These are phyloP conservation scores for Lanmaoa rubissima DNA, from an alignment of 768 basidiomycete genomes.

Conservation along the genomic window DNA sequence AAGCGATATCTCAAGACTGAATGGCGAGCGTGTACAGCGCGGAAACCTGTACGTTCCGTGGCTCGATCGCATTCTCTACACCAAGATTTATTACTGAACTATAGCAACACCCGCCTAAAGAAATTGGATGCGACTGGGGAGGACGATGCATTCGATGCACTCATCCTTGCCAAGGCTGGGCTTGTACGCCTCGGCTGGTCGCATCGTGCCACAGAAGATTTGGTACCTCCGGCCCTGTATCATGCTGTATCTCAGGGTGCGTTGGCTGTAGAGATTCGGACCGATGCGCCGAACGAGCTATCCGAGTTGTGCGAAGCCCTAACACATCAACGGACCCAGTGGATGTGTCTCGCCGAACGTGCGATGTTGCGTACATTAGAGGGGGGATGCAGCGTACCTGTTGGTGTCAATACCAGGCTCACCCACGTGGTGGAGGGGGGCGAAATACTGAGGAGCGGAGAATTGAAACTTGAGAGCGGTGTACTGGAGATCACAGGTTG, in stretches of 20 bases:
- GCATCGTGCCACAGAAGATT: conserved; percentile 70
- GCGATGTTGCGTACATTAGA: conserved; percentile 87
- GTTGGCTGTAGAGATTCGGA: conserved; percentile 80
- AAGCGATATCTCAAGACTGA: background rate
- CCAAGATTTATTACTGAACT: conserved; percentile 6
- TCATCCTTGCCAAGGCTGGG: conserved; percentile 93
- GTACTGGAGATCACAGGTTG: conserved; percentile 70
- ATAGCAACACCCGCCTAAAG: conserved; percentile 81
- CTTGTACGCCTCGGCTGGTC: conserved; percentile 76
- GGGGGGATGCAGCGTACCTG: conserved; percentile 96
- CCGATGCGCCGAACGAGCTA: conserved; percentile 56
- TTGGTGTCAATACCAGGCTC: conserved; percentile 69
- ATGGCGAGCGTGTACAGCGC: conserved; percentile 45
- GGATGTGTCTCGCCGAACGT: conserved; percentile 80
- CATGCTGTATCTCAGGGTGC: conserved; percentile 96
- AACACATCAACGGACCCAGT: conserved; percentile 76
- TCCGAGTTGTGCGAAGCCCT: conserved; percentile 62
- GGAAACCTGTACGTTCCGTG: conserved; percentile 73
- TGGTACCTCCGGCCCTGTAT: conserved; percentile 72
- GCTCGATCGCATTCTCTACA: background rate
- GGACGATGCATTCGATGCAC: conserved; percentile 75
- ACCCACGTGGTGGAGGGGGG: conserved; percentile 31
- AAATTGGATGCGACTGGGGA: conserved; percentile 78
- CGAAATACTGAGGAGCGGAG: conserved; percentile 33
- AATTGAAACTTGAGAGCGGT: conserved; percentile 30